phyloP scores from a whole-genome alignment of 2,329 filamentous ascomycete genomes.

The Xylariaceae sp. region DNA sequence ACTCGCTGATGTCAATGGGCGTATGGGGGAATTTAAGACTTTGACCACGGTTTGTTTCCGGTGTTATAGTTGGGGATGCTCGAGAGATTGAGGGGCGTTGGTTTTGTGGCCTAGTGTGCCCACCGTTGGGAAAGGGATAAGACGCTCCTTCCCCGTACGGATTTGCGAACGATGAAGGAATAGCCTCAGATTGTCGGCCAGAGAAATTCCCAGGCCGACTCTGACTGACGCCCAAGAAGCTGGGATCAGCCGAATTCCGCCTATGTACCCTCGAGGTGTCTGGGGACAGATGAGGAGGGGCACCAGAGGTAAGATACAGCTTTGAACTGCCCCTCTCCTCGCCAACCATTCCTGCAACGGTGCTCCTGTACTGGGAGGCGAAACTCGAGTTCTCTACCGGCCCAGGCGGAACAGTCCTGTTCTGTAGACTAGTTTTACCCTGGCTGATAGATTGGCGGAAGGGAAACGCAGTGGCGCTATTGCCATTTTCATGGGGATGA shows the following conservation, averaged over 20 bases:
- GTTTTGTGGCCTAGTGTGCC: conserved; percentile 17
- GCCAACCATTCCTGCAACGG: conserved; percentile 27
- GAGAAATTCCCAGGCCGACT: conserved; percentile 19
- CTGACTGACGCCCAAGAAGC: conserved; percentile 14
- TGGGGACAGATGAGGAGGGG: conserved; percentile 15
- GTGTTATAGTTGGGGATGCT: conserved; percentile 17
- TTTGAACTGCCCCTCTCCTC: conserved; percentile 23
- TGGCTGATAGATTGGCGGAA: conserved; percentile 46
- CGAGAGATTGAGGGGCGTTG: conserved; percentile 26
- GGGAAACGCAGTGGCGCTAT: conserved; percentile 44
- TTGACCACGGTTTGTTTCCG: conserved; percentile 22
- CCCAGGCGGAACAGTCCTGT: conserved; percentile 36
- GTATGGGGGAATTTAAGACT: conserved; percentile 25
- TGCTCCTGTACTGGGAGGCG: conserved; percentile 37
- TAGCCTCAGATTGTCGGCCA: conserved; percentile 24
- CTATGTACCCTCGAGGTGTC: conserved; percentile 21
- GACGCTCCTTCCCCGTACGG: conserved; percentile 20
- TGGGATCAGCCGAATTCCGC: conserved; percentile 30
- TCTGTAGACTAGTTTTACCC: conserved; percentile 32
- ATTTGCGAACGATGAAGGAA: conserved; percentile 14
- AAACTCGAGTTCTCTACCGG: conserved; percentile 45
- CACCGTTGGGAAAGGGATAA: conserved; percentile 20
- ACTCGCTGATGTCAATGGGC: conserved; percentile 36
- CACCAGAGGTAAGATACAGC: conserved; percentile 18
- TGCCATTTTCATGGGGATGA: conserved; percentile 42